A percentile compares a stretch with the other conserved stretches of the same genome.
Conservation (phyloP, 148 eudicot species). For the Spergularia bocconei region DNA sequence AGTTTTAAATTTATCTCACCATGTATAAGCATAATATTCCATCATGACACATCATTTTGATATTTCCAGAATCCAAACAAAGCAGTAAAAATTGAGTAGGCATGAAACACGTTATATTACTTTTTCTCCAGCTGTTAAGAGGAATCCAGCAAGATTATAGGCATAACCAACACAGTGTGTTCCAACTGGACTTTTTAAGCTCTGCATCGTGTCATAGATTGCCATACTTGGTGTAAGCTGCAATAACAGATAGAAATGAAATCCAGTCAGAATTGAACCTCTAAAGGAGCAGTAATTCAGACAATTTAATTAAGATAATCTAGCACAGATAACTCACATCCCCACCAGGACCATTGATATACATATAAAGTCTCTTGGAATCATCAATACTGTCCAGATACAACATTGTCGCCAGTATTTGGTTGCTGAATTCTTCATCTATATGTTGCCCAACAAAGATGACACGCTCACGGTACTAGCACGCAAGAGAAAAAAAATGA, state of each 20-base stretch:
- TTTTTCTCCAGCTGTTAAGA: constrained; percentile 88
- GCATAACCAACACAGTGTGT: constrained; percentile 83
- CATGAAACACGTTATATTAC: constrained; percentile 29
- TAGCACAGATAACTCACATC: constrained; percentile 60
- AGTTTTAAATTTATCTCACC: neutral
- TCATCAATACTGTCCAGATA: constrained; percentile 69
- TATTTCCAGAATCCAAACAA: neutral
- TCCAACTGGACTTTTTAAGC: constrained; percentile 70
- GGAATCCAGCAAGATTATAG: constrained; percentile 69
- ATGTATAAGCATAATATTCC: neutral
- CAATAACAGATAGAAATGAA: constrained; percentile 20
- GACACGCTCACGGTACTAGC: constrained; percentile 84
- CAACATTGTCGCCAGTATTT: constrained; percentile 71
- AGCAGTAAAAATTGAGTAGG: neutral
- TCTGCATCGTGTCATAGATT: constrained; percentile 83
- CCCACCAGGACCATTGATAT: constrained; percentile 79
- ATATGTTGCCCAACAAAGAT: constrained; percentile 67
- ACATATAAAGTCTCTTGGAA: constrained; percentile 61
- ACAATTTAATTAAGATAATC: neutral
- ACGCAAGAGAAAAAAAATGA: constrained; percentile 16
- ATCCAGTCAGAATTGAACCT: neutral
- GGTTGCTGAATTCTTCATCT: constrained; percentile 77
- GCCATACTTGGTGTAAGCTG: constrained; percentile 85
- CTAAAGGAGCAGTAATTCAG: neutral
- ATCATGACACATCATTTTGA: neutral